These are phyloP conservation scores for Pouteria glomerata DNA, from an alignment of 148 eudicot genomes.

Conservation along the genomic window DNA sequence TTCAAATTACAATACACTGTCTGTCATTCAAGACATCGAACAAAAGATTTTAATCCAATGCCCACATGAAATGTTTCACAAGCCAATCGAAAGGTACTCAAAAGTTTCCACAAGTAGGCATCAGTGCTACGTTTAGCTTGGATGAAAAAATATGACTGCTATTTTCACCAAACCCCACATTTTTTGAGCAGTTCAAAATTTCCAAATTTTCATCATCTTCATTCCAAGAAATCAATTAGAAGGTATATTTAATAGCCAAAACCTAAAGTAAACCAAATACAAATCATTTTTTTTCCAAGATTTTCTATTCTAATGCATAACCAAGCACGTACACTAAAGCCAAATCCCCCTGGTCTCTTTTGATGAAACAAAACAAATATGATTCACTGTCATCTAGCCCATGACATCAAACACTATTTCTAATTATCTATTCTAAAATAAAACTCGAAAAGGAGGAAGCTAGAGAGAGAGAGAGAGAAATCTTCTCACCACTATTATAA, in stretches of 20 bases:
- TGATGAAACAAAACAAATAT: conserved; percentile 19
- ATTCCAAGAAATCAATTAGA: neutral
- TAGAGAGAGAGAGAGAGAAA: neutral
- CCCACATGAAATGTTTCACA: neutral
- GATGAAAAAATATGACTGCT: neutral
- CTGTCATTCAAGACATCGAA: neutral
- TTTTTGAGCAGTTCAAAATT: neutral
- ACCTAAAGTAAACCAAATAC: conserved; percentile 17
- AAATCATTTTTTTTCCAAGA: neutral
- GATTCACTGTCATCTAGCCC: conserved; percentile 30
- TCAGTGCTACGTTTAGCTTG: neutral
- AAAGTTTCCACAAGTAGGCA: neutral
- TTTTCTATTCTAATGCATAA: conserved; percentile 13
- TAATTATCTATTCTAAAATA: conserved; percentile 20
- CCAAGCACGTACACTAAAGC: conserved; percentile 21
- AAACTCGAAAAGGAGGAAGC: neutral
- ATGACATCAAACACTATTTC: conserved; percentile 30
- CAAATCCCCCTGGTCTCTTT: conserved; percentile 18
- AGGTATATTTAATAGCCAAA: neutral
- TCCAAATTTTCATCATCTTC: conserved; percentile 5
- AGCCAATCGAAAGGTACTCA: neutral
- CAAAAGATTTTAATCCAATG: neutral
- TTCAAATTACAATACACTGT: neutral
- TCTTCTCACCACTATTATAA: conserved; percentile 29
- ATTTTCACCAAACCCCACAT: no score